Evolutionary conservation across 768 basidiomycete species (phyloP).

Genomic region (Sarcodon aspratus): DNA sequence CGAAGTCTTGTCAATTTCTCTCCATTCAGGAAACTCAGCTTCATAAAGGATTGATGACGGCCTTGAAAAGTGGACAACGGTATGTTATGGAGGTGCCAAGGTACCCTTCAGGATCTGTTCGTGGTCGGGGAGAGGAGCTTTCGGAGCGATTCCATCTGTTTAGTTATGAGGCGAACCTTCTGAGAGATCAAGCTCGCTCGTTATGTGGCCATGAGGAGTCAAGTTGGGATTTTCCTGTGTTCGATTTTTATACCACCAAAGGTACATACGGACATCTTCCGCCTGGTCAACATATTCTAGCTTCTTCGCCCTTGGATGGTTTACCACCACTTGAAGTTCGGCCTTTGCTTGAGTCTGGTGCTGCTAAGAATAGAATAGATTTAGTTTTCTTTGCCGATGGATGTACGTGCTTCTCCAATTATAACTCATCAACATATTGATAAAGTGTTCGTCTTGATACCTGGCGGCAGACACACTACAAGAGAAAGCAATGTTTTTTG

Average conservation of each 20-base stretch:
- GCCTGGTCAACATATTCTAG: too few species aligned
- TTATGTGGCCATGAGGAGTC: not conserved
- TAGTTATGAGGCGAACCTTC: not conserved
- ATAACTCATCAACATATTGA: not conserved
- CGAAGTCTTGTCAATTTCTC: not conserved
- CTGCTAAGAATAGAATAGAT: constrained; percentile 55
- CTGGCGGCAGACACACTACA: constrained; percentile 32
- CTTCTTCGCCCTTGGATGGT: not conserved
- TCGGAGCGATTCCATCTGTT: not conserved
- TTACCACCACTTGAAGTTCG: constrained; percentile 39
- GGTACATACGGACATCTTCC: not conserved
- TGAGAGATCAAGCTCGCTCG: not conserved
- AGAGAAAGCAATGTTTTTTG: constrained; percentile 53
- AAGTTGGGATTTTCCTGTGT: not conserved
- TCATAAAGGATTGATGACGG: not conserved
- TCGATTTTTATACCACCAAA: not conserved
- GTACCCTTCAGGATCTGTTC: not conserved
- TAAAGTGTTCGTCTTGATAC: not conserved
- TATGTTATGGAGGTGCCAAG: not conserved
- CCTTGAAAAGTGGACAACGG: not conserved
- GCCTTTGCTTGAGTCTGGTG: constrained; percentile 51
- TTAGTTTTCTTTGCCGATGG: constrained; percentile 73
- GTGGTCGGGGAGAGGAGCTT: not conserved
- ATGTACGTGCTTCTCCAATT: constrained; percentile 35
- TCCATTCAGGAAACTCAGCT: not conserved